Percentiles rank a stretch among this genome's conserved stretches.
Evolutionary conservation across 1,284 basidiomycete genomes (phyloP).

Genomic region (Marasmius tenuissimus): DNA sequence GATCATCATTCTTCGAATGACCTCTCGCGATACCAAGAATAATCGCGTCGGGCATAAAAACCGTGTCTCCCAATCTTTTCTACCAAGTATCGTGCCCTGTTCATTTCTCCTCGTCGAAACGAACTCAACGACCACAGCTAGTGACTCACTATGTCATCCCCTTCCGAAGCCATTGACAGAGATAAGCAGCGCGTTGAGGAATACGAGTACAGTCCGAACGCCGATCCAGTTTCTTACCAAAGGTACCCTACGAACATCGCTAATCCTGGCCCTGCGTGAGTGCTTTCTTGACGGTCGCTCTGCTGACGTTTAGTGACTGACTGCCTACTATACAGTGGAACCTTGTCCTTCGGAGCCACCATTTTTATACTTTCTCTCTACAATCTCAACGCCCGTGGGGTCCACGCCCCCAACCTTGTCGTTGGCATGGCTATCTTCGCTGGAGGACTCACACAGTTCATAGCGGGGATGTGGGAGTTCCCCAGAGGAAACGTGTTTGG

Average conservation of each 20-base stretch:
- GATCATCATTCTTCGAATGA: too few relatives aligned
- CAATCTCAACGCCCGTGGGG: slow-evolving; percentile 54
- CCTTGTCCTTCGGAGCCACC: slow-evolving; percentile 72
- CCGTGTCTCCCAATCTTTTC: too few relatives aligned
- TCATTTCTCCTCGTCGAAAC: neutral
- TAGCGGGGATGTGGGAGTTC: slow-evolving; percentile 82
- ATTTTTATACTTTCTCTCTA: slow-evolving; percentile 70
- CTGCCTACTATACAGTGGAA: slow-evolving; percentile 37
- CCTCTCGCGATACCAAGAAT: too few relatives aligned
- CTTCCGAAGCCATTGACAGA: neutral
- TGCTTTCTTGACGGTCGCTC: neutral
- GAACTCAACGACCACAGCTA: neutral
- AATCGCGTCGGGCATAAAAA: too few relatives aligned
- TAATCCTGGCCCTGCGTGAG: neutral
- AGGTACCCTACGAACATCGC: neutral
- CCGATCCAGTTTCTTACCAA: neutral
- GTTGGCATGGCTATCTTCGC: slow-evolving; percentile 82
- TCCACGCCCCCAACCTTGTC: slow-evolving; percentile 68
- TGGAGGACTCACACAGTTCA: slow-evolving; percentile 79
- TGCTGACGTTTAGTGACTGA: neutral
- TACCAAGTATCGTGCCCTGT: too few relatives aligned
- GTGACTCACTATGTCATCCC: neutral
- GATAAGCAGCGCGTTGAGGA: neutral
- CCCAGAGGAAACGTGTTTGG: slow-evolving; percentile 72
- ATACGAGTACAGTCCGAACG: neutral